Percentiles rank a stretch among this genome's conserved stretches.
Evolutionary conservation across 148 eudicot genomes (phyloP).

Genomic region (Cornus suecica): DNA sequence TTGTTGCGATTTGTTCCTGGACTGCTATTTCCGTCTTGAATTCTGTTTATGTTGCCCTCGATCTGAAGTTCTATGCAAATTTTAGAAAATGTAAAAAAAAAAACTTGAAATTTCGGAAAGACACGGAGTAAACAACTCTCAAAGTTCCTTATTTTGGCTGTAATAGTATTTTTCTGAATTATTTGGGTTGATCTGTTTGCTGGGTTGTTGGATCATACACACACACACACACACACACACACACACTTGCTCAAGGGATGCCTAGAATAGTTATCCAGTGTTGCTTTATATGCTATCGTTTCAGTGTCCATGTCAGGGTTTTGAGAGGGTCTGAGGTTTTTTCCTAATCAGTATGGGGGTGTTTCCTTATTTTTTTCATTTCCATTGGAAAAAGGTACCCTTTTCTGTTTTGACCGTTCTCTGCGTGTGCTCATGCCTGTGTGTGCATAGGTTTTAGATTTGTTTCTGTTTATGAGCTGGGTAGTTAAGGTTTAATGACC

Average conservation of each 20-base stretch:
- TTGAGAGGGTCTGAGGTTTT: constrained; percentile 26
- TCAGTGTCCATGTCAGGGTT: constrained; percentile 21
- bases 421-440: no score
- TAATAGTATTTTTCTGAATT: neutral
- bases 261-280: neutral
- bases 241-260: constrained; percentile 1
- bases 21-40: neutral
- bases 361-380: neutral
- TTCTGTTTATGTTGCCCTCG: constrained; percentile 17
- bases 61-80: constrained; percentile 22
- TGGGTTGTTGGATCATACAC: constrained; percentile 12
- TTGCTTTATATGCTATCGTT: neutral
- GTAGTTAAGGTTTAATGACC: neutral
- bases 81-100: constrained; percentile 9
- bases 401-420: neutral
- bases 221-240: neutral
- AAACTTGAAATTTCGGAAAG: neutral
- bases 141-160: neutral
- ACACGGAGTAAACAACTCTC: constrained; percentile 6
- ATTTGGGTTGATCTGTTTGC: constrained; percentile 6
- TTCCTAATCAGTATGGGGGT: neutral
- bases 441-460: no score
- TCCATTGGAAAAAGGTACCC: neutral
- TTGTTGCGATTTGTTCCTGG: neutral
- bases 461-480: neutral